A percentile compares a stretch with the other conserved stretches of the same genome.
These are phyloP conservation scores for Lactarius akahatsu DNA, from an alignment of 768 basidiomycete genomes.

Conservation along the genomic window DNA sequence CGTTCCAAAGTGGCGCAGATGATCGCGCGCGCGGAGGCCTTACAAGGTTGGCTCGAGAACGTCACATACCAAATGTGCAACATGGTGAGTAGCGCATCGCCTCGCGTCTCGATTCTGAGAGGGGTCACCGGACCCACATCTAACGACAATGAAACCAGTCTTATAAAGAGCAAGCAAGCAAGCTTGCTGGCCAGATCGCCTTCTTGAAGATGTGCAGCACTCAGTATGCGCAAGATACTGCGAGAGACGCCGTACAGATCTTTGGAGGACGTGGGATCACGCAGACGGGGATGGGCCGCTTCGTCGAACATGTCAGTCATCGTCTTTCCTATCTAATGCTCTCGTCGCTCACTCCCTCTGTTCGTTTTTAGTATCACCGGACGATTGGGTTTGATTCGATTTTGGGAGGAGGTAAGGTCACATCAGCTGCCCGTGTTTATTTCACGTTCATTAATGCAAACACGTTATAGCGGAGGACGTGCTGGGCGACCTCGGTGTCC, in stretches of 20 bases:
- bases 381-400: constrained; percentile 67
- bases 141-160: constrained; percentile 38
- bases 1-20: constrained; percentile 86
- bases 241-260: constrained; percentile 79
- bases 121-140: constrained; percentile 1
- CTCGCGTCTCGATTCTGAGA: neutral
- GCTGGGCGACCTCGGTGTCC: constrained; percentile 73
- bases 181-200: constrained; percentile 79
- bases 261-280: constrained; percentile 88
- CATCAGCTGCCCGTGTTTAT: neutral
- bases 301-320: constrained; percentile 63
- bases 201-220: constrained; percentile 81
- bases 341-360: constrained; percentile 1
- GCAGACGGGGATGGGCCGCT: constrained; percentile 78
- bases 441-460: constrained; percentile 1
- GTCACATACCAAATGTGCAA: constrained; percentile 87
- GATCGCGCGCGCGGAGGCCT: constrained; percentile 78
- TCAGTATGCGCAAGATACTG: constrained; percentile 71
- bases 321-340: neutral
- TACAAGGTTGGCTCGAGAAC: constrained; percentile 82
- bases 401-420: constrained; percentile 58
- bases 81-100: constrained; percentile 49
- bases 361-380: constrained; percentile 53
- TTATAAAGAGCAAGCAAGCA: constrained; percentile 69
- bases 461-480: constrained; percentile 63